Evolutionary conservation across 23 red algal species (phyloP), one percentile per base, ranked within the genome.

Genomic region (Gracilaria gracilis): DNA sequence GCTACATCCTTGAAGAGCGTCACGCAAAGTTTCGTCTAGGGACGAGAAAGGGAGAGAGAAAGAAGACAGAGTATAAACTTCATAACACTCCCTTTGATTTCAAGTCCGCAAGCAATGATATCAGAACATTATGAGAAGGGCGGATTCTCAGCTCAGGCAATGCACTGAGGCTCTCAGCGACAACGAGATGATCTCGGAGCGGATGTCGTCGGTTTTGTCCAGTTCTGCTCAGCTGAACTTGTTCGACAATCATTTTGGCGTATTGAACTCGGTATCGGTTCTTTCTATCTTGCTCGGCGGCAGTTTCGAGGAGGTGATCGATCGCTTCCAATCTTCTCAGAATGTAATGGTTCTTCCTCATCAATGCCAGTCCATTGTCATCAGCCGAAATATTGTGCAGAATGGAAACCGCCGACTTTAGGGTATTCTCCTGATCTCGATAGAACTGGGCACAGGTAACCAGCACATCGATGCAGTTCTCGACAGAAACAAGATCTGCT

Each of bases 361-460:
- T 35, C 4, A 71, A 21, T 23, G 21, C 16, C 24, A 25, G 7
- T 46, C 82, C 82, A 28, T 50, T 23, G 9, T 38, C 36, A 42
- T 86, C 36, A 5, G 9, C 31, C 4, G 61, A 71, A 29, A 86
- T 42, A 23, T 37, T 33, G 8, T 36, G 33, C 36, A 86, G 48
- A 46, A 69, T 58, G 36, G 28, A 54, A 33, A 86, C 55, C 4
- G 61, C 82, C 11, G 61, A 27, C 36, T 14, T 38, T 7, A 88
- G 16, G 53, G 77, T 88, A 35, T 77, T 11, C 57, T 89, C 73
- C 12, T 79, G 50, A 35, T 80, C 86, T 61, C 72, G 28, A 89
- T 89, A 79, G 55, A 77, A 89, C 20, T 79, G 49, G 25, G 72
- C 72, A 57, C 86, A 89, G 17, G 69, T 89, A 29, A 80, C 71